Conservation (phyloP, 306 rosid species). For the Castanopsis chinensis region DNA sequence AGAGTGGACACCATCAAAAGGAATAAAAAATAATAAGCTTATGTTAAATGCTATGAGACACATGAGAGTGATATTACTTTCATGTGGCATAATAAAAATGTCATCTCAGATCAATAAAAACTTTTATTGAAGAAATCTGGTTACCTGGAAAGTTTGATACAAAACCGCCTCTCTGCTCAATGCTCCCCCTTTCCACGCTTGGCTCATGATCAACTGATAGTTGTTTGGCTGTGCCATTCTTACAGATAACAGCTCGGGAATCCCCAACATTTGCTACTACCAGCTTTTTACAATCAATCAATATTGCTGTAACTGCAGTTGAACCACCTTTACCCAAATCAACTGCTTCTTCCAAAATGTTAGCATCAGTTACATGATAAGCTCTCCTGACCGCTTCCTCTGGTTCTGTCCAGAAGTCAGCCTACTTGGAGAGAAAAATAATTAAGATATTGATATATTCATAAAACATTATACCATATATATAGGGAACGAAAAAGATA, state of each 20-base stretch:
- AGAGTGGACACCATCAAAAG: neutral
- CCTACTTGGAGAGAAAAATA: slow-evolving; percentile 36
- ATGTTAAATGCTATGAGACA: neutral
- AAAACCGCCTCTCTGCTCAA: slow-evolving; percentile 84
- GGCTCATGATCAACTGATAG: slow-evolving; percentile 94
- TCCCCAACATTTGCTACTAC: slow-evolving; percentile 92
- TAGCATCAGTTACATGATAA: slow-evolving; percentile 60
- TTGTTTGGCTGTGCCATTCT: slow-evolving; percentile 68
- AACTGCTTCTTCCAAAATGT: slow-evolving; percentile 68
- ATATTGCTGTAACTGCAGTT: slow-evolving; percentile 95
- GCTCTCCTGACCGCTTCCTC: slow-evolving; percentile 67
- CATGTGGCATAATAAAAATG: neutral
- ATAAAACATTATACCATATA: neutral
- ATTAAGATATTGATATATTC: neutral
- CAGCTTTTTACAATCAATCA: slow-evolving; percentile 71
- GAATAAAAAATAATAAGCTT: neutral
- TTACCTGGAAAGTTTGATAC: slow-evolving; percentile 95
- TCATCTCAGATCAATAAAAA: neutral
- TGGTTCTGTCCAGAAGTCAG: slow-evolving; percentile 77
- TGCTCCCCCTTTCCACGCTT: slow-evolving; percentile 51
- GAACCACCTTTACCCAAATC: slow-evolving; percentile 93
- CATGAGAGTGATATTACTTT: neutral
- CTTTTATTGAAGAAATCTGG: neutral
- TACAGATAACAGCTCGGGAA: slow-evolving; percentile 79
- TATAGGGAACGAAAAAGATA: neutral